phyloP scores from a whole-genome alignment of 495 filamentous ascomycete genomes.

The Hyaloscypha finlandica region DNA sequence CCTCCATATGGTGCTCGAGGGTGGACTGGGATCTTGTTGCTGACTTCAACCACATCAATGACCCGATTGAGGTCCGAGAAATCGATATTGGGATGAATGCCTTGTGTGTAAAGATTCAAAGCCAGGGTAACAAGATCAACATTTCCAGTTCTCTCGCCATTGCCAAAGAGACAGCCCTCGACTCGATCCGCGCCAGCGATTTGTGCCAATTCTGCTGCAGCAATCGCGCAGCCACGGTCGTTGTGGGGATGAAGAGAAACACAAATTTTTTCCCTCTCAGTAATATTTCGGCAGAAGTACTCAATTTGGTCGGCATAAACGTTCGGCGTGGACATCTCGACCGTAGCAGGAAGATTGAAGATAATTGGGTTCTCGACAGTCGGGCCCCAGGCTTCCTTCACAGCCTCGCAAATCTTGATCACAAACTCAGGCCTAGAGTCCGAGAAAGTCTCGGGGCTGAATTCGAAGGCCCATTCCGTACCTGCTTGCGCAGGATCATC shows the following conservation, averaged over 20 bases:
- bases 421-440: conserved; percentile 86
- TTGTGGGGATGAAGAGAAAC: conserved; percentile 92
- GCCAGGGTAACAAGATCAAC: conserved; percentile 94
- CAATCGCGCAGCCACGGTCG: conserved; percentile 89
- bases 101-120: conserved; percentile 95
- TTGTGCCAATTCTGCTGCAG: conserved; percentile 83
- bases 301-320: conserved; percentile 97
- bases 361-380: conserved; percentile 82
- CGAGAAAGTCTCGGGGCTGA: conserved; percentile 95
- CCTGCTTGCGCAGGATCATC: conserved; percentile 75
- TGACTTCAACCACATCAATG: conserved; percentile 87
- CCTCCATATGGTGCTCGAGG: conserved; percentile 88
- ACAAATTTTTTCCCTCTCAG: conserved; percentile 77
- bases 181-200: conserved; percentile 98
- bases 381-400: conserved; percentile 94
- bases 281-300: conserved; percentile 85
- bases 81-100: conserved; percentile 84
- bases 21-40: conserved; percentile 94
- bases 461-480: conserved; percentile 94
- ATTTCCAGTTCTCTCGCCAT: conserved; percentile 94
- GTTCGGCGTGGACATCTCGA: conserved; percentile 95
- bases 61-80: conserved; percentile 88
- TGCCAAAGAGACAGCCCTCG: conserved; percentile 93
- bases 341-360: conserved; percentile 96
- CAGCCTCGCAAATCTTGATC: conserved; percentile 85